Conservation (phyloP, 177 flowering plant genomes). For the Vitis hybrid region DNA sequence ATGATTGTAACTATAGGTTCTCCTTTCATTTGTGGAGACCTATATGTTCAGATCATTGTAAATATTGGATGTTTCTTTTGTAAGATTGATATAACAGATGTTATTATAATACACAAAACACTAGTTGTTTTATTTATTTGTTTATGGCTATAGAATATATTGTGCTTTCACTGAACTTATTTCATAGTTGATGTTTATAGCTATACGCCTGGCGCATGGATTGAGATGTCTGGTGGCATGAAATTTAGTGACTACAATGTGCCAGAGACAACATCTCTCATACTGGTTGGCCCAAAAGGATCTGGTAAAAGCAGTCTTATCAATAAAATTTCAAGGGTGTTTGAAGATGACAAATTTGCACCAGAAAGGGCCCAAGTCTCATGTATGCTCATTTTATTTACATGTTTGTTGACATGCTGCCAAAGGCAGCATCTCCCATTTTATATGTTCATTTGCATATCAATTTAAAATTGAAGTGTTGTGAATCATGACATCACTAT, state of each 20-base stretch:
- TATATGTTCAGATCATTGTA: no score
- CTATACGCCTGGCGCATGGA: conserved; percentile 72
- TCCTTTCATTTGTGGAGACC: no score
- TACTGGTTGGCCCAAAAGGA: conserved; percentile 73
- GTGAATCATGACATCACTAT: background rate
- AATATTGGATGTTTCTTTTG: no score
- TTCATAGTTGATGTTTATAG: conserved; percentile 28
- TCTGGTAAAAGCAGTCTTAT: conserved; percentile 89
- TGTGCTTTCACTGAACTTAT: background rate
- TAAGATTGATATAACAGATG: no score
- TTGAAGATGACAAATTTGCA: conserved; percentile 56
- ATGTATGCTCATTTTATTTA: conserved; percentile 35
- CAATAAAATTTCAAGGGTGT: conserved; percentile 62
- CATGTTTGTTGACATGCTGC: background rate
- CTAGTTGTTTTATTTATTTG: background rate
- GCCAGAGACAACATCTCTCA: conserved; percentile 58
- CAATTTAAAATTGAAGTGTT: conserved; percentile 1
- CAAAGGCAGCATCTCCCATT: background rate
- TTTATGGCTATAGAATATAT: background rate
- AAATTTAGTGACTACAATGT: conserved; percentile 41
- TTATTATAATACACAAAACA: background rate
- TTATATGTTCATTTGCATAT: background rate
- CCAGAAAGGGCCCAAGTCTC: conserved; percentile 79
- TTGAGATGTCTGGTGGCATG: conserved; percentile 44
- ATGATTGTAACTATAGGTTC: no score